Percentiles rank a stretch among this genome's conserved stretches.
These are phyloP conservation scores for Backusella macrospora DNA, from an alignment of 192 early-diverging fungal species.

Conservation along the genomic window DNA sequence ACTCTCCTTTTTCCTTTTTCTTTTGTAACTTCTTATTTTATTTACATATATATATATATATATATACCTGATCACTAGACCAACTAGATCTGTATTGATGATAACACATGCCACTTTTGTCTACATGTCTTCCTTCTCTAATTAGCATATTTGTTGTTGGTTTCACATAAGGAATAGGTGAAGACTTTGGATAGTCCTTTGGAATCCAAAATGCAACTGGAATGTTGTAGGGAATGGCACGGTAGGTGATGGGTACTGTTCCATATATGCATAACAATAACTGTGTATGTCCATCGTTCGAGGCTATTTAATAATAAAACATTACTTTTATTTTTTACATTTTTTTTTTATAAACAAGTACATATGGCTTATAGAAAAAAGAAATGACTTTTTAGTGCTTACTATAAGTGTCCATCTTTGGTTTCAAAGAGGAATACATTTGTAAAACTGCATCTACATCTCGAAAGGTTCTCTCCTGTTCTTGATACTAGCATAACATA, in stretches of 20 bases:
- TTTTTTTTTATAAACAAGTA: background rate
- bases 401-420: constrained; percentile 75
- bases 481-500: constrained; percentile 52
- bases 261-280: constrained; percentile 83
- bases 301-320: constrained; percentile 40
- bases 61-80: constrained; percentile 36
- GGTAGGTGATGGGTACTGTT: constrained; percentile 84
- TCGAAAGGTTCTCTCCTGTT: constrained; percentile 59
- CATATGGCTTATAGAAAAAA: background rate
- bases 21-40: too few relatives aligned
- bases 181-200: constrained; percentile 71
- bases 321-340: too few relatives aligned
- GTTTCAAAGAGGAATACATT: constrained; percentile 57
- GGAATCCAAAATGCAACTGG: constrained; percentile 92
- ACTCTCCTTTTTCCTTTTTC: background rate
- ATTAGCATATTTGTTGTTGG: constrained; percentile 90
- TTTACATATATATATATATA: too few relatives aligned
- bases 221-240: constrained; percentile 84
- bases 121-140: constrained; percentile 77
- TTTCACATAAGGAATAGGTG: constrained; percentile 83
- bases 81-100: constrained; percentile 84
- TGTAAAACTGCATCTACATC: constrained; percentile 66
- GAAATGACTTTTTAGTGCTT: constrained; percentile 20
- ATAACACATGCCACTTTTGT: constrained; percentile 75
- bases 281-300: constrained; percentile 60